Percentiles rank a stretch among this genome's conserved stretches.
phyloP scores from a whole-genome alignment of 495 filamentous ascomycete genomes.

The Apiosordaria backusii region DNA sequence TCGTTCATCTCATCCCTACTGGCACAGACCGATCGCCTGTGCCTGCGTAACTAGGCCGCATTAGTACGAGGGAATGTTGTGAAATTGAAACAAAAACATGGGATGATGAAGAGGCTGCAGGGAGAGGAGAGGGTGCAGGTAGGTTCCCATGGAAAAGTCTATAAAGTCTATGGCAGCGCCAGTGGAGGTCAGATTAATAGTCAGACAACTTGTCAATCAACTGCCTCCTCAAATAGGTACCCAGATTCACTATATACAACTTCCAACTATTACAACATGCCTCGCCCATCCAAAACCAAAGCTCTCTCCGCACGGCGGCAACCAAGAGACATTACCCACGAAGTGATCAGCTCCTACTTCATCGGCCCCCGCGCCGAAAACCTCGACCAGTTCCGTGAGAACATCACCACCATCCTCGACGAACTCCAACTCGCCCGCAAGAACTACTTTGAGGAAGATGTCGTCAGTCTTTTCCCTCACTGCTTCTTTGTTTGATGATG shows the following conservation, averaged over 20 bases:
- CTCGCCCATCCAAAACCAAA: not conserved
- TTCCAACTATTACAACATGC: not conserved
- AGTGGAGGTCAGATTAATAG: not conserved
- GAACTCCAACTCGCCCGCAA: conserved; percentile 32
- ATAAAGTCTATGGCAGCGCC: not conserved
- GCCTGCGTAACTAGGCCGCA: not conserved
- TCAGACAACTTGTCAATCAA: not conserved
- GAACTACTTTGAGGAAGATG: conserved; percentile 33
- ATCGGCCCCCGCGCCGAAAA: conserved; percentile 45
- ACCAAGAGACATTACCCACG: conserved; percentile 26
- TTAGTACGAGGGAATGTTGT: conserved; percentile 1
- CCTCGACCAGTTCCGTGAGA: conserved; percentile 35
- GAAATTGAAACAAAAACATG: conserved; percentile 1
- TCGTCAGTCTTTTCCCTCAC: conserved; percentile 6
- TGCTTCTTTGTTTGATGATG: not conserved
- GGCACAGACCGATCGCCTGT: not conserved
- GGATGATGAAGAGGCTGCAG: not conserved
- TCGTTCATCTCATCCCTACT: not conserved
- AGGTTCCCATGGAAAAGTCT: not conserved
- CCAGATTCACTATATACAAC: too few species aligned
- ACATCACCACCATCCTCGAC: conserved; percentile 35
- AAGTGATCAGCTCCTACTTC: conserved; percentile 42
- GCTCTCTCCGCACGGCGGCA: not conserved
- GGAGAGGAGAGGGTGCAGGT: not conserved
- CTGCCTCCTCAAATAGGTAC: too few species aligned